Evolutionary conservation across 768 basidiomycete genomes (phyloP).

Genomic region (Asterophora parasitica): DNA sequence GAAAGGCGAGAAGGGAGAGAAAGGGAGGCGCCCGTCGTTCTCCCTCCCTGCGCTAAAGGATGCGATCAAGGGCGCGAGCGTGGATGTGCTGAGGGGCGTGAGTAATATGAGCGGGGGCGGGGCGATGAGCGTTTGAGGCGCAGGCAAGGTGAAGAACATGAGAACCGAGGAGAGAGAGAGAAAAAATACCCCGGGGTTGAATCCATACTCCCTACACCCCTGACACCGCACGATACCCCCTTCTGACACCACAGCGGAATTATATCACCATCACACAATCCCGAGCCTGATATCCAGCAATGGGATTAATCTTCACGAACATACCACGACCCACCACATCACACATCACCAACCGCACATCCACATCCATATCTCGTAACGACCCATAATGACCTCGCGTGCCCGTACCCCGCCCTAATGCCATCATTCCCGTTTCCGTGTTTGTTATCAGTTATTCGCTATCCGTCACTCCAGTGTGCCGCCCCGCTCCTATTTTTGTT

Average conservation of each 20-base stretch:
- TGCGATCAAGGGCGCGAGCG: slow-evolving; percentile 15
- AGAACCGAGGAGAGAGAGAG: too few species aligned
- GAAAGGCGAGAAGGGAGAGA: background rate
- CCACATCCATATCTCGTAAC: too few species aligned
- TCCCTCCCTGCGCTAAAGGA: slow-evolving; percentile 14
- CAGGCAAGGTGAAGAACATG: background rate
- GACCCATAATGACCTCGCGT: too few species aligned
- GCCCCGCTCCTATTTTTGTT: too few species aligned
- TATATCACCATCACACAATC: slow-evolving; percentile 3
- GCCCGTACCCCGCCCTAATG: too few species aligned
- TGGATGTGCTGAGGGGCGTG: slow-evolving; percentile 16
- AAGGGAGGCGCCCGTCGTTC: slow-evolving; percentile 11
- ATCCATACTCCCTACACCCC: background rate
- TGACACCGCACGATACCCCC: background rate
- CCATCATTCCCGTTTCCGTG: too few species aligned
- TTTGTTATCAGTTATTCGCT: too few species aligned
- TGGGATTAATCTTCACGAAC: too few species aligned
- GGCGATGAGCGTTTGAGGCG: background rate
- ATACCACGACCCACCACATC: too few species aligned
- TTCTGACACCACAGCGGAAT: background rate
- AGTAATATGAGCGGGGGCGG: slow-evolving; percentile 13
- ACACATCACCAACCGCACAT: too few species aligned
- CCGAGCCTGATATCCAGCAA: too few species aligned
- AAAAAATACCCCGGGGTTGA: background rate
- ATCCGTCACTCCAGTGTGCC: too few species aligned